Conservation (phyloP, 495 filamentous ascomycete genomes). For the Trichoderma asperelloides region DNA sequence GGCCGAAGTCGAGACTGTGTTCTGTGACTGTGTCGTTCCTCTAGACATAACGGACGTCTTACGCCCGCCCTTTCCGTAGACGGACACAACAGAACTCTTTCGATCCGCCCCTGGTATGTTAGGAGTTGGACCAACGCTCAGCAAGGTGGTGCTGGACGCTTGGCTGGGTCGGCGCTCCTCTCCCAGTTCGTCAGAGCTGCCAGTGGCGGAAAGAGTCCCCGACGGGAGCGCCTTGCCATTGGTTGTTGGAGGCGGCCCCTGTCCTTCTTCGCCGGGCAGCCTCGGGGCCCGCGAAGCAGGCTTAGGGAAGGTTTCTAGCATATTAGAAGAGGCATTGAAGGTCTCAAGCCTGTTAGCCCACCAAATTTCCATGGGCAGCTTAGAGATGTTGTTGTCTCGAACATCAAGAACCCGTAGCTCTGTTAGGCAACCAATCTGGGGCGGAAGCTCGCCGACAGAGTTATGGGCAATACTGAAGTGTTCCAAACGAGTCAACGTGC, state of each 20-base stretch:
- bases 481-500: constrained; percentile 73
- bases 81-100: constrained; percentile 73
- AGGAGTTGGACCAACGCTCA: constrained; percentile 69
- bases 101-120: constrained; percentile 45
- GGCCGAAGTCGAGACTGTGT: constrained; percentile 41
- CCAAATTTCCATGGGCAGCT: constrained; percentile 87
- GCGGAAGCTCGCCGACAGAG: constrained; percentile 67
- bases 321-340: constrained; percentile 90
- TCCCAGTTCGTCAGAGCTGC: constrained; percentile 69
- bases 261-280: constrained; percentile 38
- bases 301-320: constrained; percentile 83
- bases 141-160: constrained; percentile 55
- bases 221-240: constrained; percentile 43
- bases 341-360: constrained; percentile 80
- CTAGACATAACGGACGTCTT: constrained; percentile 78
- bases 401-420: constrained; percentile 82
- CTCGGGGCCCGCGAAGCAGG: constrained; percentile 55
- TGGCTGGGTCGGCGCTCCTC: constrained; percentile 77
- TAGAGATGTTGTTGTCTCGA: constrained; percentile 83
- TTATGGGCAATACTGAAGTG: constrained; percentile 93
- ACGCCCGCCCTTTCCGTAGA: constrained; percentile 62
- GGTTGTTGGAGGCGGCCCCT: constrained; percentile 13
- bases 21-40: constrained; percentile 35
- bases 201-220: constrained; percentile 45
- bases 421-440: constrained; percentile 73